These are phyloP conservation scores for Fraxinus nigra DNA, from an alignment of 305 asterid genomes.

Conservation along the genomic window DNA sequence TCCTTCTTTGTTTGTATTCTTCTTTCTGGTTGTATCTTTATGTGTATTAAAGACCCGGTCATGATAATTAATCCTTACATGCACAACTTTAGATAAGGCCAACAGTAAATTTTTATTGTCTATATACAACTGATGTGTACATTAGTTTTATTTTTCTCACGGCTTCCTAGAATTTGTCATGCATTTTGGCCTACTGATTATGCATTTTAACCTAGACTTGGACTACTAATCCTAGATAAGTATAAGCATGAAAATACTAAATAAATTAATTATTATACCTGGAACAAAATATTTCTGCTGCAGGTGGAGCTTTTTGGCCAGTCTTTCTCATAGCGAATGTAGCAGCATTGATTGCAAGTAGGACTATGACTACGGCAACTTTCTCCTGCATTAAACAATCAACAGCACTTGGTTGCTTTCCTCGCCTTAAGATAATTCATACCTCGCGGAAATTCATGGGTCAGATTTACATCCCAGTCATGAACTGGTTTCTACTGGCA, in stretches of 20 bases:
- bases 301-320: constrained; percentile 99
- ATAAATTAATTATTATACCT: constrained; percentile 1
- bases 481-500: constrained; percentile 96
- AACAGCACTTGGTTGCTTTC: constrained; percentile 96
- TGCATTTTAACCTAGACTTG: constrained; percentile 1
- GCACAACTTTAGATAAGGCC: constrained; percentile 9
- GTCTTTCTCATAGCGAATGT: constrained; percentile 85
- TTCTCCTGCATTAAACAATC: constrained; percentile 97
- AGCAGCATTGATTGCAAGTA: constrained; percentile 98
- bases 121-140: not conserved
- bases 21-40: not conserved
- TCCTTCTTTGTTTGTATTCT: not conserved
- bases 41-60: not conserved
- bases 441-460: constrained; percentile 99
- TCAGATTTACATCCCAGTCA: constrained; percentile 94
- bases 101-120: not conserved
- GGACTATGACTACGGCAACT: constrained; percentile 98
- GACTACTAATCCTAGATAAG: constrained; percentile 14
- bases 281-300: constrained; percentile 23
- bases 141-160: not conserved
- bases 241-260: not conserved
- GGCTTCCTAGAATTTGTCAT: constrained; percentile 12
- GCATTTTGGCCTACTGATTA: constrained; percentile 6
- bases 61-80: constrained; percentile 14
- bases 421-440: constrained; percentile 95